Conservation (phyloP, 768 basidiomycete genomes). For the Russula earlei region DNA sequence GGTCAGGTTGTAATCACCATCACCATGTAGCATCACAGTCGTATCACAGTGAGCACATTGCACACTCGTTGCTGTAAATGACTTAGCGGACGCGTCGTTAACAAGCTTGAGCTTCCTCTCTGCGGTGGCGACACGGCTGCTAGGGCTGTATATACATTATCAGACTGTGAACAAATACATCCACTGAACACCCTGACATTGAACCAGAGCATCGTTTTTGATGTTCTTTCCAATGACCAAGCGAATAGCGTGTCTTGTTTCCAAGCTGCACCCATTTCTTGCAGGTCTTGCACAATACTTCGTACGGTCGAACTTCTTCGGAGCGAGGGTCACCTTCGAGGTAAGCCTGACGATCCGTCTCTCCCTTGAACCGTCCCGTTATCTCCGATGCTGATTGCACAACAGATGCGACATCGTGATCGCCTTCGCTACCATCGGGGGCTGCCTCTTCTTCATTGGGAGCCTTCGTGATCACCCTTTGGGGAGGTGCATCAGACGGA, state of each 20-base stretch:
- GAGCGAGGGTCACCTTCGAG: conserved; percentile 46
- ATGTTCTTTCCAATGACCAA: conserved; percentile 48
- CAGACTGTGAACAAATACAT: conserved; percentile 5
- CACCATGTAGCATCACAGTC: conserved; percentile 37
- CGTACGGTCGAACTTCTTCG: conserved; percentile 40
- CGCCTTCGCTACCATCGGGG: conserved; percentile 19
- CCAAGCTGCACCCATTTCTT: conserved; percentile 51
- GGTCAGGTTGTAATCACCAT: conserved; percentile 49
- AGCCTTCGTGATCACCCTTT: conserved; percentile 3
- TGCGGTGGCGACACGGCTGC: conserved; percentile 49
- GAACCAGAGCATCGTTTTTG: conserved; percentile 37
- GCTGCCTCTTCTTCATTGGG: conserved; percentile 8
- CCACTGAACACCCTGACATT: conserved; percentile 27
- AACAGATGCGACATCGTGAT: conserved; percentile 24
- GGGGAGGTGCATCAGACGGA: not conserved
- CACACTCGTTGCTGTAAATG: conserved; percentile 36
- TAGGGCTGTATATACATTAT: conserved; percentile 33
- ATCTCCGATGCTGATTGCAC: conserved; percentile 23
- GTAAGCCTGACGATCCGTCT: conserved; percentile 39
- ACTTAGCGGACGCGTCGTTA: conserved; percentile 53
- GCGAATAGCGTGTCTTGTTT: conserved; percentile 30
- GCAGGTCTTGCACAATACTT: conserved; percentile 52
- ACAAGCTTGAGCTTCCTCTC: conserved; percentile 53
- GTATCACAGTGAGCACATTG: conserved; percentile 43
- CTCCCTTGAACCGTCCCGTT: conserved; percentile 23